Base-by-base conservation (phyloP, 2,329 filamentous ascomycete species). In the Scedosporium dehoogii region DNA sequence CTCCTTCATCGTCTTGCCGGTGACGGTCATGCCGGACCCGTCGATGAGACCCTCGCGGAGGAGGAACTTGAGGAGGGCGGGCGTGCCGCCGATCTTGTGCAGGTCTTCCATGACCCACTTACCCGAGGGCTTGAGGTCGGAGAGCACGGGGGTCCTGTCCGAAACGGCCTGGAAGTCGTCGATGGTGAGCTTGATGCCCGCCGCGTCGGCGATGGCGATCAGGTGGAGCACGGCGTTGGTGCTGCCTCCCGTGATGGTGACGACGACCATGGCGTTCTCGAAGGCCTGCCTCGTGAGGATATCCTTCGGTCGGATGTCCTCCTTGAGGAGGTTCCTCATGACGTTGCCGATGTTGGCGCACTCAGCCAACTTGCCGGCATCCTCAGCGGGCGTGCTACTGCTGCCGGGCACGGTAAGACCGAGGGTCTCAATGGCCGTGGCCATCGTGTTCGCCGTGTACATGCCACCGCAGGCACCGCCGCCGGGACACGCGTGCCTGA, bases 401-500 rank as follows among this genome's bases (percentile, higher is more conserved):
- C 89, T 92, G 6, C 90, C 90, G 4, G 90, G 89, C n/a, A 94
- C 80, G 3, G 89, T 90, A 82, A 93, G 63, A 46, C 90, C 90
- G 83, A 93, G 90, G 29, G 88, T 88, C 75, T 93, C 90, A 66
- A 93, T 90, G 6, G 88, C 88, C 0, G 88, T 91, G 3, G 89
- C 88, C 88, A 93, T 91, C 6, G 90, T 92, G 74, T 93, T 93
- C 63, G 90, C 90, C 0, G 90, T 93, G 75, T 90, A 93, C 90
- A 93, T 90, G 63, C 87, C 87, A 64, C 86, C 86, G 67, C 87
- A 90, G 38, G 86, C 87, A 21, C 87, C 87, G 14, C 67, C 67
- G 48, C 69, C 69, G 46, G 69, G 69, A 87, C 92, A 97, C 53
- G 94, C 92, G 72, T 97, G 81, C 65, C 92, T 85, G 74, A 97